Conservation (phyloP, 805 yeast genomes). For the Ogataea pini region DNA sequence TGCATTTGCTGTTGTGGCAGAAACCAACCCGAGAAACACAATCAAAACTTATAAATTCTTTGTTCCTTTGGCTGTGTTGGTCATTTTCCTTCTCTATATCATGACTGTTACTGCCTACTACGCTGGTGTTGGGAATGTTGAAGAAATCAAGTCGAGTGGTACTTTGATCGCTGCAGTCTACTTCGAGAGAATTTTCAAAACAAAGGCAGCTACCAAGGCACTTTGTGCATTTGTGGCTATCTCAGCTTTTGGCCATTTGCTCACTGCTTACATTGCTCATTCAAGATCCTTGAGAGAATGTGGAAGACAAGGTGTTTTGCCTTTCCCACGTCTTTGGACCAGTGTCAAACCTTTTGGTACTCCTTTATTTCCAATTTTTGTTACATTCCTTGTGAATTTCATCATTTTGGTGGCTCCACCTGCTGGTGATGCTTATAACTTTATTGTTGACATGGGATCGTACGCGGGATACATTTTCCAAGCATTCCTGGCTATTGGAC, state of each 20-base stretch:
- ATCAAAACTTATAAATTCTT: slow-evolving; percentile 66
- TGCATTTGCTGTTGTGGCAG: slow-evolving; percentile 40
- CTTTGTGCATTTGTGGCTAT: slow-evolving; percentile 79
- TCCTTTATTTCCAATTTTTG: slow-evolving; percentile 70
- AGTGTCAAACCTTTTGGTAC: slow-evolving; percentile 70
- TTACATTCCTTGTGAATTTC: slow-evolving; percentile 75
- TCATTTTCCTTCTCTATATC: slow-evolving; percentile 66
- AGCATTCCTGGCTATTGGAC: slow-evolving; percentile 61
- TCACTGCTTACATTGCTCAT: slow-evolving; percentile 78
- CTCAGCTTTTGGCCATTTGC: slow-evolving; percentile 78
- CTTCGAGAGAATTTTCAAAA: slow-evolving; percentile 70
- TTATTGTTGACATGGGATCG: slow-evolving; percentile 74
- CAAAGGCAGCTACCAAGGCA: slow-evolving; percentile 58
- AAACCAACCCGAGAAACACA: slow-evolving; percentile 41
- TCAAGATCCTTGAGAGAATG: slow-evolving; percentile 79
- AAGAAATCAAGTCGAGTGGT: slow-evolving; percentile 58
- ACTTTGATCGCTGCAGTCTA: slow-evolving; percentile 75
- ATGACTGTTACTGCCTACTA: slow-evolving; percentile 78
- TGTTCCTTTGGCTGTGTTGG: slow-evolving; percentile 70
- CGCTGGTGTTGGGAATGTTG: slow-evolving; percentile 71
- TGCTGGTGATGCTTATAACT: slow-evolving; percentile 85
- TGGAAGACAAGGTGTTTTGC: slow-evolving; percentile 80
- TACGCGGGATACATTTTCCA: slow-evolving; percentile 81
- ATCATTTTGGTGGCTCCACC: slow-evolving; percentile 79
- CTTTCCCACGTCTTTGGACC: slow-evolving; percentile 72